These are phyloP conservation scores for Mucor saturninus DNA, from an alignment of 371 early-diverging fungal species.

Conservation along the genomic window DNA sequence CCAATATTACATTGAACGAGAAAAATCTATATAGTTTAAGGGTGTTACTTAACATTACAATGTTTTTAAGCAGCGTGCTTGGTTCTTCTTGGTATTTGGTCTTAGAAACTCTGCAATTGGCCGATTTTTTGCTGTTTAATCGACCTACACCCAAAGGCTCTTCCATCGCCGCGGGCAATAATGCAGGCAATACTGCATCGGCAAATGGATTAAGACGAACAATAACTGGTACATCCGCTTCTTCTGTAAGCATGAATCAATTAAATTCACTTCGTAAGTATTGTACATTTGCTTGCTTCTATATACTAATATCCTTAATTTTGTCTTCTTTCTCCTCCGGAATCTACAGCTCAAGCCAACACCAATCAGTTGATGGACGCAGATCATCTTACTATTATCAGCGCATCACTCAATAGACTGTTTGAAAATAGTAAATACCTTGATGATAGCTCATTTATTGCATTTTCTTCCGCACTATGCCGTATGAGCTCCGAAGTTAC, in stretches of 20 bases:
- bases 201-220: constrained; percentile 34
- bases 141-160: constrained; percentile 50
- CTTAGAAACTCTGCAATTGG: constrained; percentile 87
- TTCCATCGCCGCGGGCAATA: constrained; percentile 12
- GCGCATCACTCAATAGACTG: constrained; percentile 64
- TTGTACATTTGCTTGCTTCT: neutral
- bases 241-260: constrained; percentile 1
- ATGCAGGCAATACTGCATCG: neutral
- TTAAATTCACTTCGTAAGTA: constrained; percentile 30
- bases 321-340: no score
- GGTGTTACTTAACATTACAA: constrained; percentile 74
- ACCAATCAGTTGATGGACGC: constrained; percentile 47
- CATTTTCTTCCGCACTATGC: constrained; percentile 75
- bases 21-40: constrained; percentile 82
- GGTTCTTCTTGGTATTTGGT: constrained; percentile 88
- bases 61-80: constrained; percentile 75
- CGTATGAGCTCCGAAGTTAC: constrained; percentile 66
- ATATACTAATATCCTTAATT: no score
- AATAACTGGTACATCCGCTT: constrained; percentile 23
- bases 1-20: constrained; percentile 65
- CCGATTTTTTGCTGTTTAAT: constrained; percentile 64
- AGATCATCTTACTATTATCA: constrained; percentile 59
- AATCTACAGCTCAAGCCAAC: constrained; percentile 16
- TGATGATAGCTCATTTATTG: constrained; percentile 66
- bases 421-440: constrained; percentile 76